phyloP scores from a whole-genome alignment of 2,329 filamentous ascomycete species.

The Ophiostoma ulmi region DNA sequence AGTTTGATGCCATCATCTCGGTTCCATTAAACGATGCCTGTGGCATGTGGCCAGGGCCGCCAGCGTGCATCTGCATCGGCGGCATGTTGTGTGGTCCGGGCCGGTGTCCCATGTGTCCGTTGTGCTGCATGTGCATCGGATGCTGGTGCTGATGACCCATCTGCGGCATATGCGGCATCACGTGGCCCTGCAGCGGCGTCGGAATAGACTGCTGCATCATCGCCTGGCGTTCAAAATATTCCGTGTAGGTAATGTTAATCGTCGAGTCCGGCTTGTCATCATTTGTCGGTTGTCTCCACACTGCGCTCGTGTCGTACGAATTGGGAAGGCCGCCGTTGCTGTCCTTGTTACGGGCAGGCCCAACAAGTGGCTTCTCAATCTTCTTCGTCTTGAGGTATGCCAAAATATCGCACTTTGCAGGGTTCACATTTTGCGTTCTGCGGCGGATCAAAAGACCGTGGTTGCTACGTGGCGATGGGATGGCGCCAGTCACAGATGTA shows the following conservation, averaged over 20 bases:
- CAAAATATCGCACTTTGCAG: slow-evolving; percentile 61
- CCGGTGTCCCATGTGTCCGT: slow-evolving; percentile 60
- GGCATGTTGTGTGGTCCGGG: slow-evolving; percentile 66
- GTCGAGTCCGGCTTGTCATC: slow-evolving; percentile 67
- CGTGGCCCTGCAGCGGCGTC: slow-evolving; percentile 50
- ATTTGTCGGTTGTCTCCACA: slow-evolving; percentile 57
- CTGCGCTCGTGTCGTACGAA: slow-evolving; percentile 77
- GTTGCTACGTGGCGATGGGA: slow-evolving; percentile 17
- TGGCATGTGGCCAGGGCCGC: slow-evolving; percentile 61
- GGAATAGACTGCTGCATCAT: slow-evolving; percentile 49
- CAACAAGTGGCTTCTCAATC: slow-evolving; percentile 37
- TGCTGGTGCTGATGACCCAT: slow-evolving; percentile 79
- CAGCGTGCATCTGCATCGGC: slow-evolving; percentile 65
- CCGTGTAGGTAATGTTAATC: slow-evolving; percentile 63
- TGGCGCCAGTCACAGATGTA: slow-evolving; percentile 5
- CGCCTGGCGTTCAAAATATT: slow-evolving; percentile 69
- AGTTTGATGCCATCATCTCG: slow-evolving; percentile 85
- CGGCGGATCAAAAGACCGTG: slow-evolving; percentile 51
- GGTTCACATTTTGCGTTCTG: slow-evolving; percentile 66
- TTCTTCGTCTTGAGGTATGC: slow-evolving; percentile 50
- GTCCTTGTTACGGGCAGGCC: slow-evolving; percentile 54
- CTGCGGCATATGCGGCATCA: slow-evolving; percentile 64
- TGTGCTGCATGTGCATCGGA: slow-evolving; percentile 68
- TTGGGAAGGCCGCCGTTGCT: slow-evolving; percentile 78
- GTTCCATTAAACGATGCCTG: slow-evolving; percentile 60